A percentile compares a stretch with the other conserved stretches of the same genome.
Conservation (phyloP, 768 basidiomycete species). For the Agaricus sinodeliciosus region DNA sequence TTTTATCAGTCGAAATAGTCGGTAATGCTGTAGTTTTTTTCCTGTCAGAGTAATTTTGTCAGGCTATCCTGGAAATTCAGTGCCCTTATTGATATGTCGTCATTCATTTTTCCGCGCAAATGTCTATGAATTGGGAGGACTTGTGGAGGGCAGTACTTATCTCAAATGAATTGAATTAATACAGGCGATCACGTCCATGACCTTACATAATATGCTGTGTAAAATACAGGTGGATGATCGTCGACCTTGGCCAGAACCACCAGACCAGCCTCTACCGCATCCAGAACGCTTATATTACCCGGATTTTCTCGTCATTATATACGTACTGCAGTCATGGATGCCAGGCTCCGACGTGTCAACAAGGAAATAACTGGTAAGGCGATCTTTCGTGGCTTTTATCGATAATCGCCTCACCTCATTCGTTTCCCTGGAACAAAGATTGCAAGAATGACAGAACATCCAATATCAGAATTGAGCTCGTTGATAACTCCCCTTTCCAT, state of each 20-base stretch:
- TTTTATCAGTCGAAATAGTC: too few species aligned
- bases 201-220: conserved; percentile 8
- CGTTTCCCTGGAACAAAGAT: conserved; percentile 40
- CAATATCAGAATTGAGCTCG: conserved; percentile 76
- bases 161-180: too few species aligned
- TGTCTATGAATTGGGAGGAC: too few species aligned
- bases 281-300: background rate
- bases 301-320: background rate
- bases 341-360: conserved; percentile 82
- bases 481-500: conserved; percentile 89
- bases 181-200: background rate
- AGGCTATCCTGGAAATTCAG: too few species aligned
- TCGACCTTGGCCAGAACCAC: conserved; percentile 2
- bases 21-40: too few species aligned
- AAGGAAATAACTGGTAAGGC: conserved; percentile 83
- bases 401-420: conserved; percentile 11
- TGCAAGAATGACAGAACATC: conserved; percentile 95
- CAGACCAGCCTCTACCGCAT: background rate
- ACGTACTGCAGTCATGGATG: conserved; percentile 53
- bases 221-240: background rate
- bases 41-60: too few species aligned
- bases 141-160: too few species aligned
- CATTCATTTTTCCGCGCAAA: too few species aligned
- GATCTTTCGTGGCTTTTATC: background rate
- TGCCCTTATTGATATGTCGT: too few species aligned